Percentiles rank a stretch among this genome's conserved stretches.
Conservation (phyloP, 208 protist genomes). For the Wallacemonas sp. region DNA sequence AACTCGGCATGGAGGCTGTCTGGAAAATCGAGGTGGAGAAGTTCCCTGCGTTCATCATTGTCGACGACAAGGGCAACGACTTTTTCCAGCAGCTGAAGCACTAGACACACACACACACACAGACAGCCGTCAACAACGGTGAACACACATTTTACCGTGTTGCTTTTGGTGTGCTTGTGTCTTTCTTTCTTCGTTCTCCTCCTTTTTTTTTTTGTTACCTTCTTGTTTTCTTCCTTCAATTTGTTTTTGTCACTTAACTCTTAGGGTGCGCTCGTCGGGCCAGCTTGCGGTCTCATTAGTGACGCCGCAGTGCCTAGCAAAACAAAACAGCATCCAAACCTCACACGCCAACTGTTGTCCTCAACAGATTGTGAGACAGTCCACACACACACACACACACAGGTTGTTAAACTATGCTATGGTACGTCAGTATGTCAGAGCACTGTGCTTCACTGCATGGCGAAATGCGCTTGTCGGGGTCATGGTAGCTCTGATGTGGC, state of each 20-base stretch:
- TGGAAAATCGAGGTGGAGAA: slow-evolving; percentile 96
- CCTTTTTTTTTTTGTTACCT: neutral
- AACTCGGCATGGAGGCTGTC: slow-evolving; percentile 93
- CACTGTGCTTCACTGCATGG: too few species aligned
- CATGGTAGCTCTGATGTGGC: too few species aligned
- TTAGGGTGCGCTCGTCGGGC: neutral
- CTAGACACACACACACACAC: neutral
- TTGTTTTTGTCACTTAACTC: slow-evolving; percentile 7
- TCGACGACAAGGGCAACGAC: slow-evolving; percentile 98
- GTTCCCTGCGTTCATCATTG: slow-evolving; percentile 97
- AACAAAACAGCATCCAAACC: too few species aligned
- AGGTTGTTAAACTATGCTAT: too few species aligned
- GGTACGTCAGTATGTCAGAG: too few species aligned
- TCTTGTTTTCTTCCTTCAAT: neutral
- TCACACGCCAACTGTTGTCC: too few species aligned
- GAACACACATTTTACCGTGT: neutral
- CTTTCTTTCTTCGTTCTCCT: neutral
- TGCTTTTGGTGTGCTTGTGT: neutral
- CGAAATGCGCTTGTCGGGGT: too few species aligned
- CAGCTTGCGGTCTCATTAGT: neutral
- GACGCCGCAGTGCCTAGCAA: too few species aligned
- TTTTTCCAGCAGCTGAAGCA: slow-evolving; percentile 91
- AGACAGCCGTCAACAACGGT: neutral
- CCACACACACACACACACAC: too few species aligned
- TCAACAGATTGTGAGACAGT: too few species aligned